phyloP scores from a whole-genome alignment of 129 eudicot genomes.

The Flaveria robusta region DNA sequence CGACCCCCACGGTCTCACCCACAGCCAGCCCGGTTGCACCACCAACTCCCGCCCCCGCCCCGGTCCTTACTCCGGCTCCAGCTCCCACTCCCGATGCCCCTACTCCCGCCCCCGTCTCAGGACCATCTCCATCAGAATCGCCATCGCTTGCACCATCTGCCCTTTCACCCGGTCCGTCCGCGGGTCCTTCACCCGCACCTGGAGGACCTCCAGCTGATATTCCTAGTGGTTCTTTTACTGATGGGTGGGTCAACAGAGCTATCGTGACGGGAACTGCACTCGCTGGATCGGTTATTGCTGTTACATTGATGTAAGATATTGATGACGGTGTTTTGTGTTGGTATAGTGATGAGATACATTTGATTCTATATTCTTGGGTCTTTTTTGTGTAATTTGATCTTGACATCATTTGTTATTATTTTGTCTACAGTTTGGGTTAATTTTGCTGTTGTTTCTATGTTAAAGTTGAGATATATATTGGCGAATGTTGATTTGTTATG shows the following conservation, averaged over 20 bases:
- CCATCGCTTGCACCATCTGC: conserved; percentile 39
- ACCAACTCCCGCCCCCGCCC: conserved; percentile 44
- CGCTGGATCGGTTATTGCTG: conserved; percentile 45
- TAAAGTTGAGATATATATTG: conserved; percentile 7
- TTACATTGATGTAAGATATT: conserved; percentile 39
- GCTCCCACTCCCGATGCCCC: conserved; percentile 27
- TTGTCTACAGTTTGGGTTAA: background rate
- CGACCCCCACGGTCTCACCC: conserved; percentile 47
- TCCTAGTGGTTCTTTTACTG: conserved; percentile 37
- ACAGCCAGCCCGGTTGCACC: conserved; percentile 42
- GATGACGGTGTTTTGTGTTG: conserved; percentile 9
- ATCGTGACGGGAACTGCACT: conserved; percentile 47
- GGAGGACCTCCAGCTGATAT: conserved; percentile 32
- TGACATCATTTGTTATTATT: conserved; percentile 11
- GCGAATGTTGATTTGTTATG: background rate
- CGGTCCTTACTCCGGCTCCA: conserved; percentile 31
- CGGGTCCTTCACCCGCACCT: conserved; percentile 36
- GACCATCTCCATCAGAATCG: conserved; percentile 35
- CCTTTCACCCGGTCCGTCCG: conserved; percentile 36
- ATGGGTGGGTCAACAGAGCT: conserved; percentile 42
- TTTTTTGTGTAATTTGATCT: conserved; percentile 12
- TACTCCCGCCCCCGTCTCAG: conserved; percentile 25
- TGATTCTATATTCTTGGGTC: conserved; percentile 8
- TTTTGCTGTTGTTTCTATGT: background rate
- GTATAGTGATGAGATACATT: background rate